These are phyloP conservation scores for Priceomyces medius DNA, from an alignment of 805 yeast species.

Conservation along the genomic window DNA sequence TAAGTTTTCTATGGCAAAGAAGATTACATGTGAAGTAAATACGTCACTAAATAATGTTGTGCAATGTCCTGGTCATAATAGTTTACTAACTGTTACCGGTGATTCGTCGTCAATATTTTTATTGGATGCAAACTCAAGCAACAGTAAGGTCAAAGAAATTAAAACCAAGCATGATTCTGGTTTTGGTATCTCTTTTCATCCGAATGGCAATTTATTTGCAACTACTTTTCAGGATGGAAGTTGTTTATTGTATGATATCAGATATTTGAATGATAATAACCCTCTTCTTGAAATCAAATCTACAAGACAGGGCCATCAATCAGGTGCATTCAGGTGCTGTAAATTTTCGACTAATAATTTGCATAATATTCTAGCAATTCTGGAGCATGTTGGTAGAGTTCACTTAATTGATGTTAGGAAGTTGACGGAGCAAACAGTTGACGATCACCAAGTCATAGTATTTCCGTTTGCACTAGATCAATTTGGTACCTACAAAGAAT, in stretches of 20 bases:
- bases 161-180: conserved; percentile 73
- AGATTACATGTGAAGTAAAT: conserved; percentile 49
- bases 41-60: conserved; percentile 76
- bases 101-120: conserved; percentile 69
- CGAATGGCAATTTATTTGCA: conserved; percentile 72
- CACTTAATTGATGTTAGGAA: conserved; percentile 81
- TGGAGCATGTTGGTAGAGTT: conserved; percentile 85
- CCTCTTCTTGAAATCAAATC: conserved; percentile 59
- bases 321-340: conserved; percentile 68
- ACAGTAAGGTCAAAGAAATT: conserved; percentile 36
- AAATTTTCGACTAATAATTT: conserved; percentile 52
- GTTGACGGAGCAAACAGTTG: conserved; percentile 32
- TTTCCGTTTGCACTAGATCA: conserved; percentile 54
- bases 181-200: conserved; percentile 75
- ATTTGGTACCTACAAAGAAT: conserved; percentile 27
- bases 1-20: conserved; percentile 37
- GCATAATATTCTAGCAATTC: conserved; percentile 72
- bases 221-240: conserved; percentile 86
- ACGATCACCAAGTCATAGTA: conserved; percentile 73
- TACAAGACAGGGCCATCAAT: conserved; percentile 53
- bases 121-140: conserved; percentile 41
- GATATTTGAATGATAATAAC: conserved; percentile 46
- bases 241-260: conserved; percentile 70
- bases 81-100: conserved; percentile 59
- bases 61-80: conserved; percentile 47